Conservation (phyloP, 2,329 filamentous ascomycete species). For the Microdochium nivale region DNA sequence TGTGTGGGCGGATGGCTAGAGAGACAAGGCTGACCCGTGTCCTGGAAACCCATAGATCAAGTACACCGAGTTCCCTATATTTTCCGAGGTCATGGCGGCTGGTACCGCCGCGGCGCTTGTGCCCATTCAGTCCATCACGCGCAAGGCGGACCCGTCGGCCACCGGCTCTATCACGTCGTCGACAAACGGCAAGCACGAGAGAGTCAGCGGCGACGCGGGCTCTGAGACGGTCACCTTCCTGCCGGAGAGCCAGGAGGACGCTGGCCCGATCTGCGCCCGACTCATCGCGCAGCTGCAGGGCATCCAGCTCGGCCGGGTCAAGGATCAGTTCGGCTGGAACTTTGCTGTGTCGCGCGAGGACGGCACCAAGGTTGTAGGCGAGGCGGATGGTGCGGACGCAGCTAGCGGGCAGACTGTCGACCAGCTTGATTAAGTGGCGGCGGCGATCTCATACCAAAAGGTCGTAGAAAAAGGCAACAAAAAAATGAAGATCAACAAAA, state of each 20-base stretch:
- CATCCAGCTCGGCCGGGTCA: slow-evolving; percentile 73
- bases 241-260: slow-evolving; percentile 49
- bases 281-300: slow-evolving; percentile 71
- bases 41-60: slow-evolving; percentile 42
- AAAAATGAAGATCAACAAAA: no score
- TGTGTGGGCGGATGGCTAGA: no score
- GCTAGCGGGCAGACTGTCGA: slow-evolving; percentile 21
- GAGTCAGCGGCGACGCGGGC: slow-evolving; percentile 27
- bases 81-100: slow-evolving; percentile 75
- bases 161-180: slow-evolving; percentile 28
- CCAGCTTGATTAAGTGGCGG: slow-evolving; percentile 22
- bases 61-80: slow-evolving; percentile 46
- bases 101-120: slow-evolving; percentile 88
- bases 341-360: slow-evolving; percentile 36
- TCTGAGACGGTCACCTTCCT: slow-evolving; percentile 48
- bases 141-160: slow-evolving; percentile 35
- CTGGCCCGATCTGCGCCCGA: slow-evolving; percentile 64
- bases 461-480: no score
- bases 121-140: slow-evolving; percentile 83
- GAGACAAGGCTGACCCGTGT: neutral
- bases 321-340: slow-evolving; percentile 73
- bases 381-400: slow-evolving; percentile 8
- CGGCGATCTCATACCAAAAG: no score
- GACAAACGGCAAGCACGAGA: slow-evolving; percentile 22
- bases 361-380: slow-evolving; percentile 26